These are phyloP conservation scores for Coix lacrymajobi DNA, from an alignment of 176 grass and related monocot genomes.

Conservation along the genomic window DNA sequence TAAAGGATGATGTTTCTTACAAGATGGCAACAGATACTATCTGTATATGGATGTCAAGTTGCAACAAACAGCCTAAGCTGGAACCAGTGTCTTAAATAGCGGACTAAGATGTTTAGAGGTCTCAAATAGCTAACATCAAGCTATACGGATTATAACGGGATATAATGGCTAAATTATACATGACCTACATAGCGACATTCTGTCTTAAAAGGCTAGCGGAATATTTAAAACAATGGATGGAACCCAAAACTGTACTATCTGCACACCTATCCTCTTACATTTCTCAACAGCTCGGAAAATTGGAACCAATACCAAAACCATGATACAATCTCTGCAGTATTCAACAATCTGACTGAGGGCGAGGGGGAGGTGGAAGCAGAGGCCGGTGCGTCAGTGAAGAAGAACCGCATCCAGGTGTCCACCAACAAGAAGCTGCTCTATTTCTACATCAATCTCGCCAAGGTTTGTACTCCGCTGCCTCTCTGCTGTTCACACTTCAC, in stretches of 20 bases:
- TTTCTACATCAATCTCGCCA: conserved; percentile 97
- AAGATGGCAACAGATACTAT: background rate
- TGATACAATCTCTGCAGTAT: conserved; percentile 43
- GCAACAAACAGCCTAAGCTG: background rate
- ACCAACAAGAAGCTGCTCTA: conserved; percentile 95
- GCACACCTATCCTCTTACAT: conserved; percentile 8
- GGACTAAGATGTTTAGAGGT: too few relatives aligned
- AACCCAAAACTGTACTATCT: conserved; percentile 16
- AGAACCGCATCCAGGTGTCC: conserved; percentile 92
- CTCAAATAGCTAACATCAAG: too few relatives aligned
- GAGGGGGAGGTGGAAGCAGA: background rate
- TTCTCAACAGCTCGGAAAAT: conserved; percentile 19
- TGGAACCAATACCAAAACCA: conserved; percentile 21
- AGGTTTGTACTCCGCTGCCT: conserved; percentile 27
- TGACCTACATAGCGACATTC: too few relatives aligned
- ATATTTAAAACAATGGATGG: too few relatives aligned
- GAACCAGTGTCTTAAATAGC: too few relatives aligned
- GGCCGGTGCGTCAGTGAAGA: conserved; percentile 41
- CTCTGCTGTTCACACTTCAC: background rate
- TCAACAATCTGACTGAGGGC: background rate
- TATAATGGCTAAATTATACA: too few relatives aligned
- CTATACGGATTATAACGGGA: too few relatives aligned
- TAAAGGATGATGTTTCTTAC: background rate
- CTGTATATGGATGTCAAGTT: background rate
- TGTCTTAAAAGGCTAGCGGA: too few relatives aligned